Percentiles rank a stretch among this genome's conserved stretches.
These are phyloP conservation scores for Pseudogymnoascus destructans DNA, from an alignment of 2,329 filamentous ascomycete species.

Conservation along the genomic window DNA sequence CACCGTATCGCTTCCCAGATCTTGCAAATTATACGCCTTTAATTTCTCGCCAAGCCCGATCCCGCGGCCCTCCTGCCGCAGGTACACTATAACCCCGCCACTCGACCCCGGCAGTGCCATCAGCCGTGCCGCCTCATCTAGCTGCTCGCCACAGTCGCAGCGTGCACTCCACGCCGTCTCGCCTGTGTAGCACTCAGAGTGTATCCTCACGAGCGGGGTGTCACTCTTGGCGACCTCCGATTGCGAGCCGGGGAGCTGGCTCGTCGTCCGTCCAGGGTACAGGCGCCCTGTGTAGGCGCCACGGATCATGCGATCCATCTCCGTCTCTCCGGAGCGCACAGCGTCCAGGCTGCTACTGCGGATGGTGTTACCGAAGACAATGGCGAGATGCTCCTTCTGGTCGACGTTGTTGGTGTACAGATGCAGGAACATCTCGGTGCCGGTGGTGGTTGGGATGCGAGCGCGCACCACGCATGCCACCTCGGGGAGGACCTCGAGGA, in stretches of 20 bases:
- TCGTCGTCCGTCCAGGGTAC: conserved; percentile 66
- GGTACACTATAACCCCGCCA: conserved; percentile 87
- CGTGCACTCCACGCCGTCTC: conserved; percentile 97
- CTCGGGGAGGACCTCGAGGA: conserved; percentile 63
- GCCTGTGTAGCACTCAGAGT: conserved; percentile 96
- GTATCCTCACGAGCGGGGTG: conserved; percentile 77
- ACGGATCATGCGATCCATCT: conserved; percentile 83
- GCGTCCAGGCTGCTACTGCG: conserved; percentile 60
- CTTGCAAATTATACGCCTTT: conserved; percentile 95
- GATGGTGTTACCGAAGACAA: conserved; percentile 85
- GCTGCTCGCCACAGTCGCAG: conserved; percentile 94
- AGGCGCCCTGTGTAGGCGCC: conserved; percentile 84
- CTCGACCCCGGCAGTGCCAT: conserved; percentile 62
- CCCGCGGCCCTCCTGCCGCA: conserved; percentile 88
- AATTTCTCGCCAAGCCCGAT: conserved; percentile 92
- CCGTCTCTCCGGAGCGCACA: conserved; percentile 61
- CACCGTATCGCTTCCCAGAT: conserved; percentile 92
- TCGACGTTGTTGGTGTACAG: conserved; percentile 88
- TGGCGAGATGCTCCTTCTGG: conserved; percentile 90
- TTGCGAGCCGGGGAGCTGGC: conserved; percentile 13
- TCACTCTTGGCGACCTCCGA: conserved; percentile 12
- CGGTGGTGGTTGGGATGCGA: conserved; percentile 81
- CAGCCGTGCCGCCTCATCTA: conserved; percentile 86
- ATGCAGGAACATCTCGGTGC: conserved; percentile 94
- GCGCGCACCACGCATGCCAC: conserved; percentile 93